A percentile compares a stretch with the other conserved stretches of the same genome.
These are phyloP conservation scores for Suhomyces panamericanus DNA, from an alignment of 1,139 yeast genomes.

Conservation along the genomic window DNA sequence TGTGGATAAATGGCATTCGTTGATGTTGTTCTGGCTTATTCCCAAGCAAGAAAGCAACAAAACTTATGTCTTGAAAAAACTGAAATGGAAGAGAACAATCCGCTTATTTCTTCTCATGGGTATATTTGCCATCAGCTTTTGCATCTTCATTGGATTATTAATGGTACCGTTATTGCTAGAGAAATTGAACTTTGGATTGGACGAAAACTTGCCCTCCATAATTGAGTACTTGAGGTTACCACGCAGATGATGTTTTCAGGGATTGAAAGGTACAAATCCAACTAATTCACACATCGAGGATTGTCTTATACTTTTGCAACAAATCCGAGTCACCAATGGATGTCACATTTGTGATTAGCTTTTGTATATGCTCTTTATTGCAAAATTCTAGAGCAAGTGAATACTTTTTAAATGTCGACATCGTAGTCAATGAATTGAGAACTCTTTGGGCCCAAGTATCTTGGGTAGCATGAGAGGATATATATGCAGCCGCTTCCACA, in stretches of 20 bases:
- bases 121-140: no score
- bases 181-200: background rate
- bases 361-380: conserved; percentile 5
- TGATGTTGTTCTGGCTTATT: conserved; percentile 76
- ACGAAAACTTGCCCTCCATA: background rate
- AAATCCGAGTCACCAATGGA: conserved; percentile 1
- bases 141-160: background rate
- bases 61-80: background rate
- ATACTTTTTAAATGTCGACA: conserved; percentile 29
- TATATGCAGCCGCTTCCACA: conserved; percentile 44
- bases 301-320: conserved; percentile 4
- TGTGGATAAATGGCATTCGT: conserved; percentile 73
- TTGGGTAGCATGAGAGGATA: conserved; percentile 18
- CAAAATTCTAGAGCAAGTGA: conserved; percentile 26
- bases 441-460: conserved; percentile 22
- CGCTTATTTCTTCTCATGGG: background rate
- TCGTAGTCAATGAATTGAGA: conserved; percentile 18
- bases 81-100: background rate
- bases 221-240: background rate
- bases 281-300: background rate
- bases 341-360: conserved; percentile 9
- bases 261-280: no score
- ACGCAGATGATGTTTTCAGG: no score
- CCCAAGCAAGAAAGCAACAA: conserved; percentile 36
- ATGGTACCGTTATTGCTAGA: background rate